Percentiles rank a stretch among this genome's conserved stretches.
Conservation (phyloP, 2,329 filamentous ascomycete species). For the Colletotrichum sp. region DNA sequence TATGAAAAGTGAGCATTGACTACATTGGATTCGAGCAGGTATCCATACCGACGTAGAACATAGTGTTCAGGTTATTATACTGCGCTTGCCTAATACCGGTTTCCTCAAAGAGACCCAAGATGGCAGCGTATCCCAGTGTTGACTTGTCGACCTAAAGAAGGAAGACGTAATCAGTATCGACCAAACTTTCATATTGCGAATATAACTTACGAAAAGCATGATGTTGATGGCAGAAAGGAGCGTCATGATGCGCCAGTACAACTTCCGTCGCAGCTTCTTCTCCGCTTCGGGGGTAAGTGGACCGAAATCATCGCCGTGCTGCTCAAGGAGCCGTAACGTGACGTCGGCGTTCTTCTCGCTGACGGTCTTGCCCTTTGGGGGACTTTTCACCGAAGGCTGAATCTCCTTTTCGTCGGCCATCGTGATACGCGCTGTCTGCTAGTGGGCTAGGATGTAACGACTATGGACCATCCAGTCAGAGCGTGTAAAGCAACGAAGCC, state of each 20-base stretch:
- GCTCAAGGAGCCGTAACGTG: constrained; percentile 38
- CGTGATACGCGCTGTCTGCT: neutral
- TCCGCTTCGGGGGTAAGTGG: constrained; percentile 36
- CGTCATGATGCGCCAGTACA: constrained; percentile 36
- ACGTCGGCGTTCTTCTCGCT: constrained; percentile 36
- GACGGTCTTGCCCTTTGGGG: constrained; percentile 10
- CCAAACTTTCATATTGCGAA: neutral
- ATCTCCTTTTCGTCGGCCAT: constrained; percentile 12
- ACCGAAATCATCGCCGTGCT: constrained; percentile 34
- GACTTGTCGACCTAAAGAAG: constrained; percentile 40
- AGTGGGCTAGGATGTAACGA: neutral
- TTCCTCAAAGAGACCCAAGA: constrained; percentile 46
- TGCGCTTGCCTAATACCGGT: constrained; percentile 39
- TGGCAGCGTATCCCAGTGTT: constrained; percentile 42
- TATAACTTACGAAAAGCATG: constrained; percentile 37
- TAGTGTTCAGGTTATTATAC: constrained; percentile 45
- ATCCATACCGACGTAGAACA: constrained; percentile 44
- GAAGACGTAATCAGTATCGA: neutral
- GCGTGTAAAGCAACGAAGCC: neutral
- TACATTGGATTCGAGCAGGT: neutral
- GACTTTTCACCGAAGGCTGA: neutral
- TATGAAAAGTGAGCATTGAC: neutral
- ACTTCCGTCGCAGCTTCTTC: constrained; percentile 34
- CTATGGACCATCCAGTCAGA: neutral
- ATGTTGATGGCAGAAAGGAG: constrained; percentile 38